phyloP scores from a whole-genome alignment of 139 green algal species.

The Trebouxia sp. region DNA sequence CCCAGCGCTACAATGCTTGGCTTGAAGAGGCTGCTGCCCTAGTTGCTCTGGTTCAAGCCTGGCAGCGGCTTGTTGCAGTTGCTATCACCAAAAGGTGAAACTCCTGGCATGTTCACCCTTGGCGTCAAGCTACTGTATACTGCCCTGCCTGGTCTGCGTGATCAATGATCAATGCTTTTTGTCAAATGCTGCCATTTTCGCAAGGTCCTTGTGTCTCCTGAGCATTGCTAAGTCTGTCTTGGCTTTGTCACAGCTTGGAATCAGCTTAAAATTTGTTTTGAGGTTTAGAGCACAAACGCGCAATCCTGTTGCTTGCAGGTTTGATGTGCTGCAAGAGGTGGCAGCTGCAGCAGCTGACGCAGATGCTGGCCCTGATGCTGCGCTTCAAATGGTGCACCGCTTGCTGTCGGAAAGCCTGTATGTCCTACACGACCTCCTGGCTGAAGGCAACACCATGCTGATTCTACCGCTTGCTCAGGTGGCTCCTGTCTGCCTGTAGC shows the following conservation, averaged over 20 bases:
- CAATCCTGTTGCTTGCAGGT: not conserved
- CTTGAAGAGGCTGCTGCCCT: conserved; percentile 45
- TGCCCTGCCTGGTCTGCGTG: not conserved
- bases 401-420: not conserved
- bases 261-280: no score
- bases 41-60: conserved; percentile 52
- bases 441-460: not conserved
- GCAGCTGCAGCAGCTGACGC: not conserved
- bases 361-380: not conserved
- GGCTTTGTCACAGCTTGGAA: no score
- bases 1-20: conserved; percentile 62
- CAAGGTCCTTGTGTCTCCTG: no score
- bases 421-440: not conserved
- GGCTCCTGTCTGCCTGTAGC: no score
- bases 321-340: conserved; percentile 24
- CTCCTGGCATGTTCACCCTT: not conserved
- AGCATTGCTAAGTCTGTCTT: no score
- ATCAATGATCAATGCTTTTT: no score
- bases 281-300: no score
- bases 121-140: not conserved
- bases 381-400: not conserved
- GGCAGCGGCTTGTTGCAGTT: conserved; percentile 56
- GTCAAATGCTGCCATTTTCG: no score
- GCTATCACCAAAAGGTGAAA: conserved; percentile 57
- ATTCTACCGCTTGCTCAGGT: not conserved